phyloP scores from a whole-genome alignment of 192 early-diverging fungal genomes.

The Gigaspora rosea region DNA sequence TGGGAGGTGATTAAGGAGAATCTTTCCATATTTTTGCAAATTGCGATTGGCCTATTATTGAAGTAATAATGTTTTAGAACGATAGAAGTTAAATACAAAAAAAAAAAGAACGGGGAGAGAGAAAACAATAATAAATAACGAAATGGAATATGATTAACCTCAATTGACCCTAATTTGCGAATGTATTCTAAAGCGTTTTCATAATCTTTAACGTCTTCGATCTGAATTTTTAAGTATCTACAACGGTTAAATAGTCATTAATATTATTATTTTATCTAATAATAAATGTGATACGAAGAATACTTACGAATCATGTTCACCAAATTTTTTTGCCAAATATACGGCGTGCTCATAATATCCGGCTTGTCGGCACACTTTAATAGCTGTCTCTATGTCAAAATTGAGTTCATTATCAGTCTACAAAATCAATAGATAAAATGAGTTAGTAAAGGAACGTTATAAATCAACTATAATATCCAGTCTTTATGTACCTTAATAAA shows the following conservation, averaged over 20 bases:
- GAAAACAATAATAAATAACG: background rate
- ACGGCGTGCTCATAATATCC: conserved; percentile 92
- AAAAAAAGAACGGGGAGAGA: background rate
- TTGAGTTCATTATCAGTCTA: conserved; percentile 73
- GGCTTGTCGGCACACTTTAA: conserved; percentile 87
- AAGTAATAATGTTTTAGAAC: background rate
- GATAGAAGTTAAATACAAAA: background rate
- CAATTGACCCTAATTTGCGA: conserved; percentile 51
- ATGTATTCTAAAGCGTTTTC: conserved; percentile 78
- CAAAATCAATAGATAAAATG: background rate
- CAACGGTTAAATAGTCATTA: background rate
- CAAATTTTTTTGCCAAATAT: conserved; percentile 82
- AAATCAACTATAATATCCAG: background rate
- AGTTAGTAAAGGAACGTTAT: background rate
- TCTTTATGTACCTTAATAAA: conserved; percentile 70
- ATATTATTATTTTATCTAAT: background rate
- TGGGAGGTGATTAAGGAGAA: conserved; percentile 55
- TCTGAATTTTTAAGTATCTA: conserved; percentile 83
- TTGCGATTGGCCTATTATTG: conserved; percentile 49
- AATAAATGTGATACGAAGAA: background rate
- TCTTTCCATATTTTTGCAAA: conserved; percentile 60
- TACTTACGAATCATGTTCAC: conserved; percentile 73
- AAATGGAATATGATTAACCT: conserved; percentile 32
- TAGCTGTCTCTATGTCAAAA: conserved; percentile 95
- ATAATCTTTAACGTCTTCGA: conserved; percentile 87